Conservation (phyloP, 805 yeast species). For the Candida arabinofermentans region DNA sequence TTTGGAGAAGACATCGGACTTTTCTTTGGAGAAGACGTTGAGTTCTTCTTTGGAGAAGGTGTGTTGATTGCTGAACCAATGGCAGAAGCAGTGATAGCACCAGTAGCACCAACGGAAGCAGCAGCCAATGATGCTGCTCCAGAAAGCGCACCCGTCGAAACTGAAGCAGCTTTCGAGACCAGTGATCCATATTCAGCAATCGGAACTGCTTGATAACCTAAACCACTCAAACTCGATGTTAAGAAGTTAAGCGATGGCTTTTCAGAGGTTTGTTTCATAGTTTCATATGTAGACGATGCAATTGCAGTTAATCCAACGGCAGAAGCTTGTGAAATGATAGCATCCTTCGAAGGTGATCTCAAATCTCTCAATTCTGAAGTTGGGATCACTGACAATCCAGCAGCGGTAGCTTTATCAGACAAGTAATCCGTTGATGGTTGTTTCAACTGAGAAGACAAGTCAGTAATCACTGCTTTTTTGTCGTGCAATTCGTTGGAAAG, state of each 20-base stretch:
- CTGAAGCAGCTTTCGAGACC: conserved; percentile 6
- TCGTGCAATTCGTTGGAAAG: not conserved
- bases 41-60: not conserved
- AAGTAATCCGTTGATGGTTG: conserved; percentile 1
- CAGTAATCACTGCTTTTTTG: not conserved
- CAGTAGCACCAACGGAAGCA: conserved; percentile 1
- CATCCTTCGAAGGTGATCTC: conserved; percentile 5
- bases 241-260: conserved; percentile 28
- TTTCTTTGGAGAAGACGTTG: not conserved
- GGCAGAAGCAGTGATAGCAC: conserved; percentile 1
- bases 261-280: conserved; percentile 14
- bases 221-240: conserved; percentile 12
- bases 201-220: conserved; percentile 26
- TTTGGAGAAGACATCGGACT: conserved; percentile 6
- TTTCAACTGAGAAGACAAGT: not conserved
- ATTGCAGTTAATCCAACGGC: conserved; percentile 35
- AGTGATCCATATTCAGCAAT: conserved; percentile 19
- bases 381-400: not conserved
- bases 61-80: not conserved
- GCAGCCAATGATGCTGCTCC: not conserved
- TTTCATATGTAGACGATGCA: conserved; percentile 25
- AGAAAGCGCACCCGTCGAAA: not conserved
- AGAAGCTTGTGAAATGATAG: conserved; percentile 24
- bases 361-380: conserved; percentile 1
- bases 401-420: not conserved